Evolutionary conservation across 2,329 filamentous ascomycete genomes (phyloP).

Genomic region (Ceratocystis lukuohia): DNA sequence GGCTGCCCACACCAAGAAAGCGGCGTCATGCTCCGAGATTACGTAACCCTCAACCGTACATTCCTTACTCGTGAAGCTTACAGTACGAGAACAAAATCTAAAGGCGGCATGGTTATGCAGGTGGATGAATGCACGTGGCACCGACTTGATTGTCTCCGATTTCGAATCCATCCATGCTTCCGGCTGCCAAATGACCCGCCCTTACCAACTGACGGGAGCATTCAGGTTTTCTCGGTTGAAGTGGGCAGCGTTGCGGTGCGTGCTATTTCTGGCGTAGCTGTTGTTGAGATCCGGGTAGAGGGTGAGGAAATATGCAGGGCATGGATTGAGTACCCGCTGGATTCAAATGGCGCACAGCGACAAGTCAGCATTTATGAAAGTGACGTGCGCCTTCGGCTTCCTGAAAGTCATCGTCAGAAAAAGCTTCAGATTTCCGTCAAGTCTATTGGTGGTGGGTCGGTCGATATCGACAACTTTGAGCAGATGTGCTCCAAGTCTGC

Average conservation of each 20-base stretch:
- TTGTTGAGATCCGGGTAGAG: constrained; percentile 67
- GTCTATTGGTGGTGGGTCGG: constrained; percentile 59
- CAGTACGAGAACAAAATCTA: constrained; percentile 73
- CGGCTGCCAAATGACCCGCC: constrained; percentile 61
- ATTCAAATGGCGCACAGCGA: constrained; percentile 49
- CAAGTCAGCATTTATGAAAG: constrained; percentile 63
- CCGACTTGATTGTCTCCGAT: constrained; percentile 73
- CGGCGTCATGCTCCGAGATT: constrained; percentile 87
- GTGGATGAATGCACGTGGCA: constrained; percentile 88
- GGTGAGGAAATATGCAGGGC: constrained; percentile 67
- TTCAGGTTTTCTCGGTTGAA: constrained; percentile 79
- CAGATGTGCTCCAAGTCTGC: constrained; percentile 58
- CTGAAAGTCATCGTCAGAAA: constrained; percentile 57
- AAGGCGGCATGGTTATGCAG: constrained; percentile 59
- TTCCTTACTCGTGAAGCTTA: constrained; percentile 74
- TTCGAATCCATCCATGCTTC: constrained; percentile 84
- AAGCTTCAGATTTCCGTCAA: constrained; percentile 61
- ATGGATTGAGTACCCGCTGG: constrained; percentile 67
- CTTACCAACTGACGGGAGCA: constrained; percentile 53
- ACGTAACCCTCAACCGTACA: constrained; percentile 67
- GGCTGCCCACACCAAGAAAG: constrained; percentile 80
- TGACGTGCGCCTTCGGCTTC: constrained; percentile 57
- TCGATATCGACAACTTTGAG: constrained; percentile 65
- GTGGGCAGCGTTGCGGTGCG: constrained; percentile 62
- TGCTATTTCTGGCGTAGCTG: constrained; percentile 69